Evolutionary conservation across 2,329 filamentous ascomycete species (phyloP).

Genomic region (Aspergillus aculeatus): DNA sequence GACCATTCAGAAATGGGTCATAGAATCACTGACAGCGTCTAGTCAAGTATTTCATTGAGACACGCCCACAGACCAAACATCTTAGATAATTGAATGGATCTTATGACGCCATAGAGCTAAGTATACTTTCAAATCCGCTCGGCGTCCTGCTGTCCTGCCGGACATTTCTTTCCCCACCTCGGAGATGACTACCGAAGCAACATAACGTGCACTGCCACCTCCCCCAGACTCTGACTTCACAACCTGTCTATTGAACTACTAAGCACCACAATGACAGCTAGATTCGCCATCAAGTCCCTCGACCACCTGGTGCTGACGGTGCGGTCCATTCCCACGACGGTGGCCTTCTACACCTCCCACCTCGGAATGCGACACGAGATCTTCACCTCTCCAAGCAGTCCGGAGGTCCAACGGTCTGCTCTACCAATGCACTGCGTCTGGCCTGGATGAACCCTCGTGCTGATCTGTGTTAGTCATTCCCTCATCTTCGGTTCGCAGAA

Average conservation of each 20-base stretch:
- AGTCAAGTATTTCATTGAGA: no score
- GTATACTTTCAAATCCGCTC: neutral
- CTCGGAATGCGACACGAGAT: constrained; percentile 58
- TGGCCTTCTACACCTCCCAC: constrained; percentile 55
- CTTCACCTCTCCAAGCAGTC: constrained; percentile 47
- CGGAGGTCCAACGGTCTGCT: constrained; percentile 25
- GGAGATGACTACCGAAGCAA: neutral
- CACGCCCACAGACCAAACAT: no score
- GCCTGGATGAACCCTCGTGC: neutral
- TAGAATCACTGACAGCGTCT: no score
- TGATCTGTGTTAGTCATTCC: constrained; percentile 47
- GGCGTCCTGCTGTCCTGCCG: neutral
- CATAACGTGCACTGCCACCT: no score
- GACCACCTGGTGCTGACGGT: constrained; percentile 64
- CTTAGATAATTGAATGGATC: neutral
- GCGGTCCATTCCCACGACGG: constrained; percentile 49
- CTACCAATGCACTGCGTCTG: neutral
- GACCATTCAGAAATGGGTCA: no score
- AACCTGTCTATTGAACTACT: neutral
- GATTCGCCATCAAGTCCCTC: constrained; percentile 45
- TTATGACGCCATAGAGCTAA: neutral
- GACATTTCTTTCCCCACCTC: neutral
- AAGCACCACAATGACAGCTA: constrained; percentile 13
- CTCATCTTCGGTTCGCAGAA: constrained; percentile 60
- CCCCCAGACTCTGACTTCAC: neutral